A percentile compares a stretch with the other conserved stretches of the same genome.
These are phyloP conservation scores for Sarocladiaceae sp. DNA, from an alignment of 2,329 filamentous ascomycete species.

Conservation along the genomic window DNA sequence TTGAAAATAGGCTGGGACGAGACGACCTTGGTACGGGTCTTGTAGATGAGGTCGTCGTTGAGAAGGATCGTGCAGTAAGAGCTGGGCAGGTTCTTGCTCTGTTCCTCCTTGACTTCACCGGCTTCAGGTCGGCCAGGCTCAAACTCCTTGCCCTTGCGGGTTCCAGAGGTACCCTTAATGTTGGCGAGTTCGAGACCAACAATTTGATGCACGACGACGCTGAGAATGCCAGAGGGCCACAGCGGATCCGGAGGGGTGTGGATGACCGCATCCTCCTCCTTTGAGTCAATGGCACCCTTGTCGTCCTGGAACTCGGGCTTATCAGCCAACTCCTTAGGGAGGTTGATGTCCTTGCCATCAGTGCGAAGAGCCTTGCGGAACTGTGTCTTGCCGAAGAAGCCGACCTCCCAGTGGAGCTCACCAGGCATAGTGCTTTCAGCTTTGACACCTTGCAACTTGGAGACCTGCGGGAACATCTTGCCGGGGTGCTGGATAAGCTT, in stretches of 20 bases:
- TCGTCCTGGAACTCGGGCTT: slow-evolving; percentile 73
- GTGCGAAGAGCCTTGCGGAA: slow-evolving; percentile 81
- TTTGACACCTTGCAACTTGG: slow-evolving; percentile 77
- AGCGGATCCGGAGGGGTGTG: slow-evolving; percentile 93
- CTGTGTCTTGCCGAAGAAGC: slow-evolving; percentile 87
- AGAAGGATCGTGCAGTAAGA: slow-evolving; percentile 90
- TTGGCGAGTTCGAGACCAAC: slow-evolving; percentile 92
- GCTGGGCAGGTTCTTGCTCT: slow-evolving; percentile 74
- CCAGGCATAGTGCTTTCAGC: slow-evolving; percentile 87
- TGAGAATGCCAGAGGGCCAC: slow-evolving; percentile 88
- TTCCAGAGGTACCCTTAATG: slow-evolving; percentile 78
- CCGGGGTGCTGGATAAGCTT: slow-evolving; percentile 91
- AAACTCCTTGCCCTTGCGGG: slow-evolving; percentile 78
- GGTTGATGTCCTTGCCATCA: slow-evolving; percentile 75
- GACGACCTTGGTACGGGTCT: slow-evolving; percentile 90
- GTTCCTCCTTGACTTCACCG: slow-evolving; percentile 83
- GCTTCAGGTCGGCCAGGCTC: slow-evolving; percentile 78
- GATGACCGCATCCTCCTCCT: slow-evolving; percentile 76
- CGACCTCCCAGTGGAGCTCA: slow-evolving; percentile 92
- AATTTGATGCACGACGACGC: slow-evolving; percentile 86
- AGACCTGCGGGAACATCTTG: slow-evolving; percentile 86
- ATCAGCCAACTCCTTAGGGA: slow-evolving; percentile 70
- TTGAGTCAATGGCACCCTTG: slow-evolving; percentile 67
- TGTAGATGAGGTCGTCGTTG: slow-evolving; percentile 88
- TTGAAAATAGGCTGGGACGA: slow-evolving; percentile 97